Evolutionary conservation across 192 early-diverging fungal genomes (phyloP).

Genomic region (Umbelopsis isabellina): DNA sequence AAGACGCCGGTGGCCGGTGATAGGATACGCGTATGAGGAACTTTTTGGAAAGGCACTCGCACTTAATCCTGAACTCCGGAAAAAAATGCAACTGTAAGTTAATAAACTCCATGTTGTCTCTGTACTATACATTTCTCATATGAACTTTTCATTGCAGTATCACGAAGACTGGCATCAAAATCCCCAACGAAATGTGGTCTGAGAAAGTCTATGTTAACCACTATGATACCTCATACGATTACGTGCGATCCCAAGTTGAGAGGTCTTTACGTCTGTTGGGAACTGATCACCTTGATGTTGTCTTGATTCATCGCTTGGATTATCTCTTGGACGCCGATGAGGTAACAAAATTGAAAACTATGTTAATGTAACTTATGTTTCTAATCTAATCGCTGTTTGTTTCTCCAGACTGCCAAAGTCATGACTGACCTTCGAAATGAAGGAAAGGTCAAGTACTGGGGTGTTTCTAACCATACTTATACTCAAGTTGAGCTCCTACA

Average conservation of each 20-base stretch:
- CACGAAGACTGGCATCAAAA: conserved; percentile 14
- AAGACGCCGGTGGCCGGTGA: background rate
- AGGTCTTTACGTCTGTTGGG: background rate
- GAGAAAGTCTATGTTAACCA: conserved; percentile 18
- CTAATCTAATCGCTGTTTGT: background rate
- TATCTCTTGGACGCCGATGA: conserved; percentile 18
- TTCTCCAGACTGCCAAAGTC: conserved; percentile 23
- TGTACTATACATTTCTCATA: no score
- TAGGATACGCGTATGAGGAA: conserved; percentile 8
- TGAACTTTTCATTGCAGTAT: background rate
- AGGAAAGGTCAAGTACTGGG: conserved; percentile 40
- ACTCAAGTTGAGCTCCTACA: conserved; percentile 44
- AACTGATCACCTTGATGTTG: background rate
- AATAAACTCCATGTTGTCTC: no score
- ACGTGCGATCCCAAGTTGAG: conserved; percentile 8
- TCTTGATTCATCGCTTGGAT: conserved; percentile 13
- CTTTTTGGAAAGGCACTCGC: conserved; percentile 8
- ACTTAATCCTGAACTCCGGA: conserved; percentile 2
- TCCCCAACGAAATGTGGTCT: conserved; percentile 6
- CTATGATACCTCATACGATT: conserved; percentile 7
- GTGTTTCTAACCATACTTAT: conserved; percentile 32
- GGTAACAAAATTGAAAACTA: background rate
- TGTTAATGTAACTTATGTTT: no score
- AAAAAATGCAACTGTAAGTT: conserved; percentile 11
- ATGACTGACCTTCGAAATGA: conserved; percentile 28